Percentiles rank a stretch among this genome's conserved stretches.
phyloP scores from a whole-genome alignment of 805 yeast species.

The Peterozyma xylosa region DNA sequence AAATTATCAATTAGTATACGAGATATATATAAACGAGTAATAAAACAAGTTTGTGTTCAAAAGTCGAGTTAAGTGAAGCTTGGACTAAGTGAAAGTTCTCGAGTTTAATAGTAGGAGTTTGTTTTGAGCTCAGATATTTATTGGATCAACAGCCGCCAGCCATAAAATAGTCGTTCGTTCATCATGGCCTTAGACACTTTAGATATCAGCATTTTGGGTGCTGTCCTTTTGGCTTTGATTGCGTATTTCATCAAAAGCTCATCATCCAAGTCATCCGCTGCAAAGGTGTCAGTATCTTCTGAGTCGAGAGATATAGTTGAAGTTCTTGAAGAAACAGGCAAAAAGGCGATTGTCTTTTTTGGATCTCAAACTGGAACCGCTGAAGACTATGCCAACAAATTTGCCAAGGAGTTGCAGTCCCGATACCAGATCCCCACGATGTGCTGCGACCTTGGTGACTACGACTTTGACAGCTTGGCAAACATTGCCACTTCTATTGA shows the following conservation, averaged over 20 bases:
- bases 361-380: constrained; percentile 99
- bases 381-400: constrained; percentile 89
- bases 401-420: constrained; percentile 80
- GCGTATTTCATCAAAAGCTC: constrained; percentile 63
- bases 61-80: neutral
- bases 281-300: constrained; percentile 26
- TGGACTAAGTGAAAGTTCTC: neutral
- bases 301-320: constrained; percentile 51
- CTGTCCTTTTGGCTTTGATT: constrained; percentile 55
- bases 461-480: constrained; percentile 72
- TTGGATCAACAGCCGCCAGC: neutral
- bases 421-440: constrained; percentile 76
- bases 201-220: constrained; percentile 62
- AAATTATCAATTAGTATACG: neutral
- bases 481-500: constrained; percentile 49
- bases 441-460: constrained; percentile 84
- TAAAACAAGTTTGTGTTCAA: neutral
- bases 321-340: constrained; percentile 50
- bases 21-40: neutral
- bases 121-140: too few relatives aligned
- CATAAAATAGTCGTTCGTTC: constrained; percentile 1
- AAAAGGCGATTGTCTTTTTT: constrained; percentile 73
- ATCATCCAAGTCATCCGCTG: constrained; percentile 20
- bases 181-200: constrained; percentile 60
- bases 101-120: too few relatives aligned